Evolutionary conservation across 2,329 filamentous ascomycete genomes (phyloP).

Genomic region (Lecanosticta acicola): DNA sequence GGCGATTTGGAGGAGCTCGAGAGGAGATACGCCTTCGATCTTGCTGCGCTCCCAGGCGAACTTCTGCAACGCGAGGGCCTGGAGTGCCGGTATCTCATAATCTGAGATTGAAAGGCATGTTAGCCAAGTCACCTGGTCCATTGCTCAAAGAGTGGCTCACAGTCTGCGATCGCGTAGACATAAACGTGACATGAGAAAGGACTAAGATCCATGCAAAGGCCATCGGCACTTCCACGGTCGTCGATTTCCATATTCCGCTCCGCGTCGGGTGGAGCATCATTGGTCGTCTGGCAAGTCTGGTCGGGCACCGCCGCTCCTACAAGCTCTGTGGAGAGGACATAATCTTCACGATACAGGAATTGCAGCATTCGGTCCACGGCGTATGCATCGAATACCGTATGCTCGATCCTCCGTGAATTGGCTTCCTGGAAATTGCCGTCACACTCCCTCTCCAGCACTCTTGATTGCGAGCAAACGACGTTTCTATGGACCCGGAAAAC

Average conservation of each 20-base stretch:
- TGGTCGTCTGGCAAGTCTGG: background rate
- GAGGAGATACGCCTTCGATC: background rate
- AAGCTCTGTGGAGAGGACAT: background rate
- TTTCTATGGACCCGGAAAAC: conserved; percentile 11
- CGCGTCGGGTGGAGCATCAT: background rate
- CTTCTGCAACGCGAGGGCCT: background rate
- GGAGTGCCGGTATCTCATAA: background rate
- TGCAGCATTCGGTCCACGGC: conserved; percentile 9
- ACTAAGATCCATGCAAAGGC: background rate
- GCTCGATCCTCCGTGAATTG: background rate
- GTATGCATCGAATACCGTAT: conserved; percentile 5
- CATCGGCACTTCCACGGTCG: background rate
- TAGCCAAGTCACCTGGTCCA: too few relatives aligned
- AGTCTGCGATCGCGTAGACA: background rate
- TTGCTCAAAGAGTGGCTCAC: too few relatives aligned
- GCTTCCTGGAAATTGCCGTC: conserved; percentile 4
- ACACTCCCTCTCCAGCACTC: conserved; percentile 2
- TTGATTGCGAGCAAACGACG: conserved; percentile 4
- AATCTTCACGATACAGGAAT: conserved; percentile 4
- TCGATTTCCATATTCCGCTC: background rate
- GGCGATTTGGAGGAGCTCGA: background rate
- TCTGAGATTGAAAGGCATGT: background rate
- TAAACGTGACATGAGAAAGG: background rate
- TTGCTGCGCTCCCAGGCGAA: background rate
- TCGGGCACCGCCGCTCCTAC: background rate